These are phyloP conservation scores for Phytopythium delawarense DNA, from an alignment of 352 stramenopile genomes.

Conservation along the genomic window DNA sequence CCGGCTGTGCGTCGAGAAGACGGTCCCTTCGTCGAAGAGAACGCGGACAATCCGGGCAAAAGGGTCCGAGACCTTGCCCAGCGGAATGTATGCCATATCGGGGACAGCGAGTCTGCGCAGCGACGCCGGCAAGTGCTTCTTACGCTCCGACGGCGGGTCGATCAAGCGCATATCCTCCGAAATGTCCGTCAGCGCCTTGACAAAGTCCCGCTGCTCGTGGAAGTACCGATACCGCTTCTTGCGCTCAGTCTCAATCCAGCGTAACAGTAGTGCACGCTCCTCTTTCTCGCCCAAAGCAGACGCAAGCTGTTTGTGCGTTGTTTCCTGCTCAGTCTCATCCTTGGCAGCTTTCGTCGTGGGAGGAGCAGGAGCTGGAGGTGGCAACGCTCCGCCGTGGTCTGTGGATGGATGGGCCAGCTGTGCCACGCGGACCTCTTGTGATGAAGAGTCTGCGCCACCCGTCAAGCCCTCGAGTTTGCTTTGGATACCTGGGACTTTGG, in stretches of 20 bases:
- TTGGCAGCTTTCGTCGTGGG: not conserved
- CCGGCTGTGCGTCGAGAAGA: slow-evolving; percentile 79
- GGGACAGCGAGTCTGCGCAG: slow-evolving; percentile 45
- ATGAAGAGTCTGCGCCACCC: not conserved
- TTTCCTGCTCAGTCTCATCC: not conserved
- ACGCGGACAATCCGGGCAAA: slow-evolving; percentile 69
- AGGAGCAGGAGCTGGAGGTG: slow-evolving; percentile 4
- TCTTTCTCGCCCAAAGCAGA: slow-evolving; percentile 14
- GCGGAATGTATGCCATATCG: slow-evolving; percentile 72
- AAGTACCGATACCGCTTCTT: slow-evolving; percentile 82
- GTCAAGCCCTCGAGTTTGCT: slow-evolving; percentile 35
- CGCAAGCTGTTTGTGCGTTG: not conserved
- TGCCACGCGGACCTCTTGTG: not conserved
- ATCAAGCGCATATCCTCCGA: slow-evolving; percentile 67
- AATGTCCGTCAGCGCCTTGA: slow-evolving; percentile 63
- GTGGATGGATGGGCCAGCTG: not conserved
- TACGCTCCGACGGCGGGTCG: slow-evolving; percentile 57
- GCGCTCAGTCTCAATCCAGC: slow-evolving; percentile 78
- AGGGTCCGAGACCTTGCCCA: slow-evolving; percentile 64
- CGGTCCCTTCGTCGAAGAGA: slow-evolving; percentile 63
- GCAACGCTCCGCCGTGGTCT: too few relatives aligned
- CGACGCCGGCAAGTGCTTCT: slow-evolving; percentile 48
- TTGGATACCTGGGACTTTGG: slow-evolving; percentile 57
- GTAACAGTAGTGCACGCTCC: slow-evolving; percentile 48
- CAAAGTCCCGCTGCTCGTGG: slow-evolving; percentile 73